Evolutionary conservation across 192 early-diverging fungal species (phyloP), one percentile per base, ranked within the genome.

Genomic region (Obelidium mucronatum): DNA sequence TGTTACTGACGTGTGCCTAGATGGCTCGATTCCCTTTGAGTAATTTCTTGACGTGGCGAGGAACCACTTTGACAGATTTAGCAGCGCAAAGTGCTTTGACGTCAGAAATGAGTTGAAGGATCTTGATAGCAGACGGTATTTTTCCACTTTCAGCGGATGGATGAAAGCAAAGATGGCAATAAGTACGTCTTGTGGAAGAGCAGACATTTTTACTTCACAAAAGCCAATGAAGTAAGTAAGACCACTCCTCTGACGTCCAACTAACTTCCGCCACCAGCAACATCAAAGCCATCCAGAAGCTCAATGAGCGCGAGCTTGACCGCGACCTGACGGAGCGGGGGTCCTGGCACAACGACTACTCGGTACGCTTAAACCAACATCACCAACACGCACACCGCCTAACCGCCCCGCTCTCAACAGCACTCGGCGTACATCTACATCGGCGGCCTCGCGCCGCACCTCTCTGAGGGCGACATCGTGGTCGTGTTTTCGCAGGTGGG

Each of bases 401-500:
- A 53, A n/a, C n/a, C n/a, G n/a, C n/a, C n/a, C n/a, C n/a, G n/a
- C n/a, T n/a, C n/a, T n/a, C n/a, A n/a, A n/a, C n/a, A 89, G 74
- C 92, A 97, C 77, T 94, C 94, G 2, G 91, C 97, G 1, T 97
- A 95, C 73, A 86, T 98, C 26, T 99, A 93, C 84, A 89, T 88
- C 37, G 96, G 95, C 48, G 93, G 94, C 1, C 80, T 99, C 0
- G 86, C 90, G 0, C 96, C 82, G 77, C 89, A 96, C 28, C 78
- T 97, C 36, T 95, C 93, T 11, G 97, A 99, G 74, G 96, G 96
- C 56, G 97, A 99, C 79, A 74, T 97, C 55, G 92, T 99, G 40
- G 91, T 91, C 75, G 89, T 97, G 37, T 94, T 99, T 74, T 97
- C 97, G 33, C 97, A 99, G 88, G 94, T 88, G 80, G 96, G 96